A percentile compares a stretch with the other conserved stretches of the same genome.
Evolutionary conservation across 2,329 filamentous ascomycete species (phyloP).

Genomic region (Sclerotinia spermophila): DNA sequence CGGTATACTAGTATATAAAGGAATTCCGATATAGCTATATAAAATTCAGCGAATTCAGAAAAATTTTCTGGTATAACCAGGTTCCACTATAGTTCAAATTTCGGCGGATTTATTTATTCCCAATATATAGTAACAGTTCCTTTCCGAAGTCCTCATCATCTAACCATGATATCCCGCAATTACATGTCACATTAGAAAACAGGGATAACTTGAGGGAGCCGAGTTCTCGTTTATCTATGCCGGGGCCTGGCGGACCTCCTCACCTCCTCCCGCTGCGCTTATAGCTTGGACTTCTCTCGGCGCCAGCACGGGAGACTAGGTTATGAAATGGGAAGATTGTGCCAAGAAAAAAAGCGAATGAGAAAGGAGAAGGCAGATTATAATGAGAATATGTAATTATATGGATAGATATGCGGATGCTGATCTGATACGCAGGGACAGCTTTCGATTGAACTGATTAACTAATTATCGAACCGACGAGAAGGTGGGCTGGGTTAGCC

Average conservation of each 20-base stretch:
- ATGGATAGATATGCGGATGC: accelerated
- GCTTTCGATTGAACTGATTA: neutral
- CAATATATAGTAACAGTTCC: neutral
- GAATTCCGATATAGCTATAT: too few relatives aligned
- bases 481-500: too few relatives aligned
- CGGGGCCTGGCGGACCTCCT: neutral
- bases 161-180: neutral
- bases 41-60: too few relatives aligned
- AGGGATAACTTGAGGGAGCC: neutral
- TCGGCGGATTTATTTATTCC: too few relatives aligned
- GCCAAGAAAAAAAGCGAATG: neutral
- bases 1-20: too few relatives aligned
- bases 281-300: neutral
- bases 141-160: neutral
- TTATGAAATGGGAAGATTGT: neutral
- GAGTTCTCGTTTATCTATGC: neutral
- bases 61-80: too few relatives aligned
- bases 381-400: neutral
- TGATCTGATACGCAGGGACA: neutral
- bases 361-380: neutral
- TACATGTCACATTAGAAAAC: neutral
- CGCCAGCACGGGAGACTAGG: neutral
- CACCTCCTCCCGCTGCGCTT: neutral
- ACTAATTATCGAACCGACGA: too few relatives aligned
- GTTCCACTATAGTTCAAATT: too few relatives aligned